Evolutionary conservation across 2,329 filamentous ascomycete species (phyloP).

Genomic region (Hysterium pulicare): DNA sequence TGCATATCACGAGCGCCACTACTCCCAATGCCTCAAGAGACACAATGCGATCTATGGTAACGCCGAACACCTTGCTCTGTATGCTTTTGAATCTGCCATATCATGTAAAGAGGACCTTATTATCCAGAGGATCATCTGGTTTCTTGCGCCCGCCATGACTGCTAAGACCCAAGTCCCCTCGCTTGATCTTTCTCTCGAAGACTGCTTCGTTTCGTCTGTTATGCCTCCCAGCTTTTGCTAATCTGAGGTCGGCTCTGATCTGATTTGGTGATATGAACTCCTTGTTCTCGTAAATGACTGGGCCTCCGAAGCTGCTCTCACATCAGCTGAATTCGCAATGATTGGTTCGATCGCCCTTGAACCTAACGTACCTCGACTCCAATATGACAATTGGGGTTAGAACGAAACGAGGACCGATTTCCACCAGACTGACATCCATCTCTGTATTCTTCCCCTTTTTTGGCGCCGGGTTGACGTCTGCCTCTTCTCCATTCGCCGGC

Average conservation of each 20-base stretch:
- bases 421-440: conserved; percentile 78
- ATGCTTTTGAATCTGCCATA: not conserved
- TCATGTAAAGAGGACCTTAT: conserved; percentile 71
- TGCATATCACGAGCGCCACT: not conserved
- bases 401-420: conserved; percentile 92
- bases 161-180: conserved; percentile 71
- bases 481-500: conserved; percentile 38
- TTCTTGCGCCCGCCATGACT: conserved; percentile 61
- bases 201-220: conserved; percentile 71
- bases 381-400: conserved; percentile 92
- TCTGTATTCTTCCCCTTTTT: conserved; percentile 51
- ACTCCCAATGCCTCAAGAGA: not conserved
- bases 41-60: not conserved
- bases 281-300: conserved; percentile 97
- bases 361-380: conserved; percentile 55
- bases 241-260: conserved; percentile 75
- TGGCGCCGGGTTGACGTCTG: conserved; percentile 24
- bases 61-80: conserved; percentile 4
- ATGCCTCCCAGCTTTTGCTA: conserved; percentile 73
- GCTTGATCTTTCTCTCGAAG: conserved; percentile 70
- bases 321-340: too few species aligned
- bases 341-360: too few species aligned
- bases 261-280: conserved; percentile 97
- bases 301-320: conserved; percentile 80
- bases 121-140: conserved; percentile 69